Base-by-base conservation (phyloP, 257 asterid genomes). In the Nicotiana attenuata region DNA sequence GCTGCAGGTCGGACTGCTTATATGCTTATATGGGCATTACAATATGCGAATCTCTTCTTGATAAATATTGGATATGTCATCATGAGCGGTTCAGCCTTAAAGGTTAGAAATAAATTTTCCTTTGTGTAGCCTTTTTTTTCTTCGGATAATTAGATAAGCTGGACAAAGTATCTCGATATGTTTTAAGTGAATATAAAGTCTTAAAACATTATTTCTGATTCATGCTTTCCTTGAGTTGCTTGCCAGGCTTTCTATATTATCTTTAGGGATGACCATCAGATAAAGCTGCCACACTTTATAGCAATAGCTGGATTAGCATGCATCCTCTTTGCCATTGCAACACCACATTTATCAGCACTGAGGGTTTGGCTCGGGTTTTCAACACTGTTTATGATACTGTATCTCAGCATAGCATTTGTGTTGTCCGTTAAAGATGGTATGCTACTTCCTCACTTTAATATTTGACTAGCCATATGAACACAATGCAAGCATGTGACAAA, bases 301-400 rank as follows among this genome's bases (percentile, higher is more conserved):
- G 89, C 88, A 20, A 45, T 95, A 52, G 92, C 97, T 24, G 99
- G 99, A 67, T 4, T 92, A 29, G 93, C 87, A 3, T 95, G 99
- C 83, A 95, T 67, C 79, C 83, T 93, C 53, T 95, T 95, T 81
- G 99, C 99, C 80, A 93, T 95, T 82, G 84, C 86, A 33, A 86
- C 91, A 80, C 99, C 99, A 20, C 97, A 95, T 91, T 91, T 95
- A 81, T 95, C 99, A 35, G 99, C 99, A 5, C 86, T 95, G 76
- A 86, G 96, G 77, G 16, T 92, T 68, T 95, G 99, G 99, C 90
- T 95, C 33, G 90, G 89, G 9, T 87, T 95, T 85, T 95, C 99
- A 1, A 90, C 97, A 0, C 57, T 93, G 80, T 92, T 91, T 86
- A 95, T 95, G 82, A 81, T 92, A 76, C 87, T 93, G 35, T 95